phyloP scores from a whole-genome alignment of 768 basidiomycete species.

The Lyophyllum atratum region DNA sequence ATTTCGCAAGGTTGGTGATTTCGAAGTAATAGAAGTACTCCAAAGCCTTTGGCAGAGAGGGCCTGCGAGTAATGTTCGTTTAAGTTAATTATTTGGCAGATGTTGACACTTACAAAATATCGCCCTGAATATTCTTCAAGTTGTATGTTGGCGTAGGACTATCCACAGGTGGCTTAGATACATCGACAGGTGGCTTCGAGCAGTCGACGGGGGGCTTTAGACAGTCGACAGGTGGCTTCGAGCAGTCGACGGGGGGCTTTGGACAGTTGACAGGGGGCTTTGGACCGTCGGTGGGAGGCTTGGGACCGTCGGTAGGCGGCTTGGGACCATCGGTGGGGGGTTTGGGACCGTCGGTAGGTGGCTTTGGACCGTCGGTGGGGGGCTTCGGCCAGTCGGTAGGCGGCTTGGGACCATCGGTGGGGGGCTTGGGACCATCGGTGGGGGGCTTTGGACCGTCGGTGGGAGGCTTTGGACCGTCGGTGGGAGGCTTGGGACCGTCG shows the following conservation, averaged over 20 bases:
- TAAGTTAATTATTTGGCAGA: neutral
- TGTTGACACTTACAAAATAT: slow-evolving; percentile 13
- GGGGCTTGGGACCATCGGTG: no score
- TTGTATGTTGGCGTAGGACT: slow-evolving; percentile 3
- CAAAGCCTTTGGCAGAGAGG: slow-evolving; percentile 14
- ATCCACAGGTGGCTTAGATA: neutral
- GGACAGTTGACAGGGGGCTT: neutral
- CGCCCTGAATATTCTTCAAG: slow-evolving; percentile 16
- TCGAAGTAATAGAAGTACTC: slow-evolving; percentile 21
- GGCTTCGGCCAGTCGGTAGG: no score
- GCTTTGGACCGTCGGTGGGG: no score
- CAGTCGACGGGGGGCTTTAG: neutral
- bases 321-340: neutral
- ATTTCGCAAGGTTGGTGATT: slow-evolving; percentile 7
- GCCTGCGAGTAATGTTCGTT: slow-evolving; percentile 1
- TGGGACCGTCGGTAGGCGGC: neutral
- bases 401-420: no score
- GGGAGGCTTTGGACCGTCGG: no score
- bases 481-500: no score
- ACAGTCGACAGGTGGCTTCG: neutral
- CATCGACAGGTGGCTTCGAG: neutral
- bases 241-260: neutral
- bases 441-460: no score
- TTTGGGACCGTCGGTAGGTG: neutral
- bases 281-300: neutral